A percentile compares a stretch with the other conserved stretches of the same genome.
Conservation (phyloP, 768 basidiomycete species). For the Pleurotus giganteus region DNA sequence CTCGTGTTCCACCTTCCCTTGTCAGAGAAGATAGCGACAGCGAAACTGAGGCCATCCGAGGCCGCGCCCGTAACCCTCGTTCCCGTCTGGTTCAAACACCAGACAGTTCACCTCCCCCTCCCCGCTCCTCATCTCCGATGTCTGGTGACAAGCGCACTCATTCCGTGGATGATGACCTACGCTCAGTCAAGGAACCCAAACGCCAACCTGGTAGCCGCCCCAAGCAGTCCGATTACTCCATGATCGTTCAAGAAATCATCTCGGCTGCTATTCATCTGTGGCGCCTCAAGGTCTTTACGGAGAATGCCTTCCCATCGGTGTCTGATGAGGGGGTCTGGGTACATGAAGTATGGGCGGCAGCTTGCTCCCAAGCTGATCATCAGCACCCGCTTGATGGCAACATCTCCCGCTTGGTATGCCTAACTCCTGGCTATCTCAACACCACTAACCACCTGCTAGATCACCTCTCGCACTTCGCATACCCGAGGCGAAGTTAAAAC, state of each 20-base stretch:
- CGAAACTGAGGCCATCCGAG: not conserved
- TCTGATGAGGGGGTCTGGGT: not conserved
- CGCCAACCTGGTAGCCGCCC: constrained; percentile 10
- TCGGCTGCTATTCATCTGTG: constrained; percentile 9
- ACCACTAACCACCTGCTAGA: constrained; percentile 8
- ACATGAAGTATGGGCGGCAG: constrained; percentile 2
- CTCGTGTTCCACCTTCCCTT: not conserved
- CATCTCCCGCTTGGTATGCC: constrained; percentile 14
- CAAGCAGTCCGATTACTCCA: constrained; percentile 15
- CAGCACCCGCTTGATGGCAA: not conserved
- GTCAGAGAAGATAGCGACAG: not conserved
- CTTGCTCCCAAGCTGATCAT: not conserved
- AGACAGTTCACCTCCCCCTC: not conserved
- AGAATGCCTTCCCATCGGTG: constrained; percentile 11
- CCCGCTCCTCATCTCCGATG: not conserved
- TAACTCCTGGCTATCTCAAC: not conserved
- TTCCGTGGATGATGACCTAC: not conserved
- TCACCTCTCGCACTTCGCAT: constrained; percentile 16
- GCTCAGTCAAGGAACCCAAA: not conserved
- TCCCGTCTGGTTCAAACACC: not conserved
- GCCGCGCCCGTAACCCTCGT: not conserved
- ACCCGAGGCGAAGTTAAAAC: constrained; percentile 22
- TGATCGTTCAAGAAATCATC: constrained; percentile 7
- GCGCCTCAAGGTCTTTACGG: not conserved
- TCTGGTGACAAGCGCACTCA: not conserved